Evolutionary conservation across 495 filamentous ascomycete genomes (phyloP).

Genomic region (Penicillium canescens): DNA sequence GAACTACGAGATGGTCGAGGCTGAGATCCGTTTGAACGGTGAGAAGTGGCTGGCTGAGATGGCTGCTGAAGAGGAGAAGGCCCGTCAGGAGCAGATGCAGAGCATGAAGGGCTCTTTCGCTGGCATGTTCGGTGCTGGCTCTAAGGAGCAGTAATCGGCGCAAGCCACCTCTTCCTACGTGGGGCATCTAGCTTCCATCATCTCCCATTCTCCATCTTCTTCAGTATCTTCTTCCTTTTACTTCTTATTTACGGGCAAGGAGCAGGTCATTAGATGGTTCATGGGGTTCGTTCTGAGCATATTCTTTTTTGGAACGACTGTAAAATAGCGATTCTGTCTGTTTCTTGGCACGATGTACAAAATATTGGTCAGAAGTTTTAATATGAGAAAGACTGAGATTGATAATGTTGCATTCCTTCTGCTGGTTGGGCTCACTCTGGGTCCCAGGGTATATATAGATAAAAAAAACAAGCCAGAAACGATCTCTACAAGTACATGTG

Average conservation of each 20-base stretch:
- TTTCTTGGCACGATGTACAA: constrained; percentile 40
- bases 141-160: constrained; percentile 30
- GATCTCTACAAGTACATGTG: not conserved
- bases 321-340: constrained; percentile 43
- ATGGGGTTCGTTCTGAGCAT: constrained; percentile 25
- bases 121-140: constrained; percentile 50
- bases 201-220: not conserved
- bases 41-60: constrained; percentile 94
- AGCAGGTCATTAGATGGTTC: constrained; percentile 29
- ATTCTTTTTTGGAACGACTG: constrained; percentile 31
- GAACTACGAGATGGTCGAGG: constrained; percentile 85
- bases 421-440: constrained; percentile 3
- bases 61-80: constrained; percentile 79
- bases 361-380: constrained; percentile 34
- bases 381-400: constrained; percentile 25
- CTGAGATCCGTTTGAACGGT: constrained; percentile 86
- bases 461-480: not conserved
- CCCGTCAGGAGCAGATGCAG: constrained; percentile 86
- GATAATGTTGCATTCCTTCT: constrained; percentile 11
- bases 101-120: constrained; percentile 71
- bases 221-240: not conserved
- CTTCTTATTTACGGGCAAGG: constrained; percentile 25
- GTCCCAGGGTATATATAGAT: constrained; percentile 25
- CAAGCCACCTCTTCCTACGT: not conserved
- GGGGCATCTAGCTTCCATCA: not conserved